Conservation (phyloP, 2,329 filamentous ascomycete genomes). For the Beauveria scarabaeidicola region DNA sequence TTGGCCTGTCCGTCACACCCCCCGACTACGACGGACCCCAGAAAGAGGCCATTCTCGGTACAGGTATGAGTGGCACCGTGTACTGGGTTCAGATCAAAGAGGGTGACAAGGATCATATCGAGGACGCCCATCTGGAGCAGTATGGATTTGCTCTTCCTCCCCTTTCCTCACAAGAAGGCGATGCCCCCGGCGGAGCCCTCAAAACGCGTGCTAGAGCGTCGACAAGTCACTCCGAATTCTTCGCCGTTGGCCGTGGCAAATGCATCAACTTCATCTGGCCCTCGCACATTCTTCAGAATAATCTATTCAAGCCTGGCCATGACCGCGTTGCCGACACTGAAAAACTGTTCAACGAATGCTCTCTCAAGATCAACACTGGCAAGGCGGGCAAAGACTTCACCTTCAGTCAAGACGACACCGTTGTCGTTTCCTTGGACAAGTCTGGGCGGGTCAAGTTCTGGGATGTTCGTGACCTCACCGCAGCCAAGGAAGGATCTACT, state of each 20-base stretch:
- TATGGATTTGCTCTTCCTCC: conserved; percentile 87
- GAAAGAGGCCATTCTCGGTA: conserved; percentile 79
- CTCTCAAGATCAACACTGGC: conserved; percentile 88
- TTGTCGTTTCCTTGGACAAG: conserved; percentile 93
- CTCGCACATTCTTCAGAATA: conserved; percentile 52
- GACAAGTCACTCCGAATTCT: conserved; percentile 82
- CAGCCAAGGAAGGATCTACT: conserved; percentile 42
- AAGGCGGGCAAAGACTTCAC: conserved; percentile 98
- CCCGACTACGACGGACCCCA: conserved; percentile 47
- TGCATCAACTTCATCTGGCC: conserved; percentile 85
- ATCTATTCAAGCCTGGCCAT: conserved; percentile 54
- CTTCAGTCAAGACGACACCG: conserved; percentile 92
- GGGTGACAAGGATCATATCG: conserved; percentile 68
- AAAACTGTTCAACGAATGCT: conserved; percentile 76
- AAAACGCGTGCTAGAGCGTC: conserved; percentile 93
- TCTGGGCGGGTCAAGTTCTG: conserved; percentile 95
- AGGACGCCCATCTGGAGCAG: conserved; percentile 69
- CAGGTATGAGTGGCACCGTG: conserved; percentile 90
- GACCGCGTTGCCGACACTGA: conserved; percentile 75
- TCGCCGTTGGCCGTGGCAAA: conserved; percentile 91
- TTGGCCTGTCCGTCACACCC: conserved; percentile 67
- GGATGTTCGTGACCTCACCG: conserved; percentile 78
- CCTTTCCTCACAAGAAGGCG: conserved; percentile 76
- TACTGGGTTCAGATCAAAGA: conserved; percentile 85
- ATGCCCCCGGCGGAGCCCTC: conserved; percentile 81